Conservation (phyloP, 75 land plant species). For the Pseudotsuga menziesii region DNA sequence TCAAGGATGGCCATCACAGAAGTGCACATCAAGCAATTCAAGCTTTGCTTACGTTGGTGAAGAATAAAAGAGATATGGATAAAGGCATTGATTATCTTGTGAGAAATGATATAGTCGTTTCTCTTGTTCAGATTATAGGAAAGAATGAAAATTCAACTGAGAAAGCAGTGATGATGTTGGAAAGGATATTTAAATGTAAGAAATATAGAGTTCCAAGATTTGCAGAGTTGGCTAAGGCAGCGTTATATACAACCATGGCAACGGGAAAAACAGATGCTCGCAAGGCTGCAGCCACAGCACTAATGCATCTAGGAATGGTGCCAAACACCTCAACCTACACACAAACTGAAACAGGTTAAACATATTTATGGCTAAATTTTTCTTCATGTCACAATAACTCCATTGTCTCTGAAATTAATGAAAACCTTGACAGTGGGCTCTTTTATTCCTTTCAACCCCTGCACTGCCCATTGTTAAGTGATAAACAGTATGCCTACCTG, state of each 20-base stretch:
- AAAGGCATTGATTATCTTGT: slow-evolving; percentile 26
- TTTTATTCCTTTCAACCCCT: too few relatives aligned
- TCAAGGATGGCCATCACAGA: slow-evolving; percentile 7
- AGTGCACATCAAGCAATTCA: slow-evolving; percentile 16
- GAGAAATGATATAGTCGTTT: slow-evolving; percentile 4
- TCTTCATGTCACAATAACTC: too few relatives aligned
- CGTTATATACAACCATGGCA: slow-evolving; percentile 23
- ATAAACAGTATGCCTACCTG: too few relatives aligned
- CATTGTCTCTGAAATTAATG: too few relatives aligned
- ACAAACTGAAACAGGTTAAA: too few relatives aligned
- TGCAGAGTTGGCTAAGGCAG: slow-evolving; percentile 11
- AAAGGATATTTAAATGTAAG: slow-evolving; percentile 18
- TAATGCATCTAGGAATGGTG: slow-evolving; percentile 27
- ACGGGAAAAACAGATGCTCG: slow-evolving; percentile 17
- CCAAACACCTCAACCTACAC: slow-evolving; percentile 18
- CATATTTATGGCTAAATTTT: too few relatives aligned
- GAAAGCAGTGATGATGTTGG: slow-evolving; percentile 24
- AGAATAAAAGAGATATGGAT: neutral
- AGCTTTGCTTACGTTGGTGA: slow-evolving; percentile 17
- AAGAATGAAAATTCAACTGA: slow-evolving; percentile 16
- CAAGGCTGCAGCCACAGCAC: slow-evolving; percentile 19
- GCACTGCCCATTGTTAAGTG: too few relatives aligned
- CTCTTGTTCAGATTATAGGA: slow-evolving; percentile 16
- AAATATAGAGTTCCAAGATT: slow-evolving; percentile 18
- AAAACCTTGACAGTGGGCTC: too few relatives aligned